Base-by-base conservation (phyloP, 2,329 filamentous ascomycete species). In the Phaeoacremonium minimum region DNA sequence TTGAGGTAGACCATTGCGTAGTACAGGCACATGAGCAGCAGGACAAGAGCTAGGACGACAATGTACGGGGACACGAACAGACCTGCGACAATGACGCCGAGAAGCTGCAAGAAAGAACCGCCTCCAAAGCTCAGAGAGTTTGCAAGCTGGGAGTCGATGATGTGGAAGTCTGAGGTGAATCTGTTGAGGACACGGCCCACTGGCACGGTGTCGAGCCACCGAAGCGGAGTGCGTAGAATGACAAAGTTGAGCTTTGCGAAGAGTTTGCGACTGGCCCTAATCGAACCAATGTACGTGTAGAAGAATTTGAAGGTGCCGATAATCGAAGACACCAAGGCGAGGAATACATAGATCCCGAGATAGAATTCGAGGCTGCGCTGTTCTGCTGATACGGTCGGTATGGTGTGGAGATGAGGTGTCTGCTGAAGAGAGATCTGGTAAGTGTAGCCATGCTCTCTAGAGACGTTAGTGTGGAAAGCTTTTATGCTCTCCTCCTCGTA, bases 151-250 rank as follows among this genome's bases (percentile, higher is more conserved):
- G 75, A 80, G 58, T 91, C 86, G 33, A 90, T 75, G 28, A 80
- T 72, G 47, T 82, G 78, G 57, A 91, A 89, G 58, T 91, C 86
- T 4, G 82, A 70, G 0, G 85, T 87, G 55, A 90, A 87, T 3
- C 86, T 74, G 59, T 91, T 91, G 15, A 90, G 66, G 26, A 90
- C 77, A 31, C 86, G 76, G 3, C 86, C 86, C 2, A 88, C 67
- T 0, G 87, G 87, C 1, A 88, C 81, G 0, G 85, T 90, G 52
- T 91, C 86, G 26, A 91, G 70, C 83, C 85, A 89, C 42, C 85
- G 70, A n/a, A 90, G 66, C 2, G 84, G 85, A 6, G 85, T 80
- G 14, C 83, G 75, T 4, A 91, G 67, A 9, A 91, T 71, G 1
- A 77, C 70, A 46, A 76, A 79, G 30, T 82, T 77, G 44, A 89